Evolutionary conservation across 192 early-diverging fungal species (phyloP).

Genomic region (Backusella tarrabulga): DNA sequence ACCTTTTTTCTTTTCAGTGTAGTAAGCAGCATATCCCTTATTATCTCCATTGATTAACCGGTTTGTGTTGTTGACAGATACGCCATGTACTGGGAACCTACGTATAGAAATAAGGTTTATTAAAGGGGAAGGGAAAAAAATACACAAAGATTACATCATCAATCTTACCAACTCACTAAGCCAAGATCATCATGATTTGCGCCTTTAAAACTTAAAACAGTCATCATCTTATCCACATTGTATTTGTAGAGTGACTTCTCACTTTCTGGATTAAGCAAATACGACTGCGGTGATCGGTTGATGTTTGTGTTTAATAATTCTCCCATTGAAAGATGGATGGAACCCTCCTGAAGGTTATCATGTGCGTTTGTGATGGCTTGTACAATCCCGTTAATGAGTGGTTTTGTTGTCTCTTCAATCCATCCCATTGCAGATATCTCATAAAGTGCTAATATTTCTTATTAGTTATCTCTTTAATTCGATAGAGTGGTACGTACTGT

Average conservation of each 20-base stretch:
- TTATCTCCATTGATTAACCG: conserved; percentile 33
- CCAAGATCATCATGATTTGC: conserved; percentile 19
- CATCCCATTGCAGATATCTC: conserved; percentile 27
- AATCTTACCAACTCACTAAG: conserved; percentile 25
- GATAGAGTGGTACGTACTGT: conserved; percentile 17
- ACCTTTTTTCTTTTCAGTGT: conserved; percentile 16
- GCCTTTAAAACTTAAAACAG: conserved; percentile 21
- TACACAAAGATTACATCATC: background rate
- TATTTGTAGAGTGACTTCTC: conserved; percentile 25
- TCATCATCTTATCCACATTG: conserved; percentile 35
- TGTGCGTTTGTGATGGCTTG: conserved; percentile 30
- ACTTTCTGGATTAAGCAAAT: conserved; percentile 29
- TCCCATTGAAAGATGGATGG: conserved; percentile 9
- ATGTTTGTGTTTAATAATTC: conserved; percentile 31
- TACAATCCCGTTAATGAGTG: conserved; percentile 27
- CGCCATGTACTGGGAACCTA: conserved; percentile 36
- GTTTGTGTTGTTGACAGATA: conserved; percentile 34
- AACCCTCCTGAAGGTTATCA: conserved; percentile 18
- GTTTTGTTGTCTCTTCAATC: conserved; percentile 26
- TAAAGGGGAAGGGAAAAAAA: background rate
- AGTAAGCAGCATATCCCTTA: conserved; percentile 35
- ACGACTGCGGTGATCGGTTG: conserved; percentile 30
- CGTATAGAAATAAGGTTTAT: background rate
- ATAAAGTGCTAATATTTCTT: conserved; percentile 22
- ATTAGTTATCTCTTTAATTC: background rate